Evolutionary conservation across 352 stramenopile species (phyloP).

Genomic region (Globisporangium canariense): DNA sequence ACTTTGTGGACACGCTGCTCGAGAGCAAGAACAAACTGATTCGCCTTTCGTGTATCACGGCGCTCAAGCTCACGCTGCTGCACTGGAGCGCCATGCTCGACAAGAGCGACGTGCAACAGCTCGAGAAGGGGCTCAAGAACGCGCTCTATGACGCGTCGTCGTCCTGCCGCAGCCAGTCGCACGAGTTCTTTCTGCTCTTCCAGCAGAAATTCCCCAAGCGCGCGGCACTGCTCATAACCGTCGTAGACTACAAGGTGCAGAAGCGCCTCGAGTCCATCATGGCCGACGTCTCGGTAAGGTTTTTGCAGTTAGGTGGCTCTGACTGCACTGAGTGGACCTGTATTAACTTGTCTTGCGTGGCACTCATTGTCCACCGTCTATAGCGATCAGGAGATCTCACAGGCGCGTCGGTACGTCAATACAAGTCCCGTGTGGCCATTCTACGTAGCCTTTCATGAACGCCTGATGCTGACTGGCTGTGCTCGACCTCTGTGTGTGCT

Average conservation of each 20-base stretch:
- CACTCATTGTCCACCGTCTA: background rate
- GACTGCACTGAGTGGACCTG: background rate
- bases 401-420: slow-evolving; percentile 13
- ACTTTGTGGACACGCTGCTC: slow-evolving; percentile 69
- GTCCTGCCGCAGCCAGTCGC: slow-evolving; percentile 58
- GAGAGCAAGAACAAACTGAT: slow-evolving; percentile 85
- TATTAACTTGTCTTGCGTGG: background rate
- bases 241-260: slow-evolving; percentile 83
- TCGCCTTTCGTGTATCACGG: slow-evolving; percentile 67
- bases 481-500: background rate
- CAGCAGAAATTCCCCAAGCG: slow-evolving; percentile 79
- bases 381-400: background rate
- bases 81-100: slow-evolving; percentile 76
- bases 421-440: background rate
- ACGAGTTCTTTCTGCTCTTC: slow-evolving; percentile 70
- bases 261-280: slow-evolving; percentile 71
- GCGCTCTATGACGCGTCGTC: slow-evolving; percentile 79
- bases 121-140: slow-evolving; percentile 71
- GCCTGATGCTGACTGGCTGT: background rate
- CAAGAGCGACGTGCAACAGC: slow-evolving; percentile 75
- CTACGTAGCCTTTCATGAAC: background rate
- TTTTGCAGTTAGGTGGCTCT: background rate
- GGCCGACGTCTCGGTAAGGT: slow-evolving; percentile 10
- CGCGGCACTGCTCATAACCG: slow-evolving; percentile 52
- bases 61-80: slow-evolving; percentile 44